Evolutionary conservation across 176 grass and related monocot species (phyloP).

Genomic region (Saccharum spontaneum): DNA sequence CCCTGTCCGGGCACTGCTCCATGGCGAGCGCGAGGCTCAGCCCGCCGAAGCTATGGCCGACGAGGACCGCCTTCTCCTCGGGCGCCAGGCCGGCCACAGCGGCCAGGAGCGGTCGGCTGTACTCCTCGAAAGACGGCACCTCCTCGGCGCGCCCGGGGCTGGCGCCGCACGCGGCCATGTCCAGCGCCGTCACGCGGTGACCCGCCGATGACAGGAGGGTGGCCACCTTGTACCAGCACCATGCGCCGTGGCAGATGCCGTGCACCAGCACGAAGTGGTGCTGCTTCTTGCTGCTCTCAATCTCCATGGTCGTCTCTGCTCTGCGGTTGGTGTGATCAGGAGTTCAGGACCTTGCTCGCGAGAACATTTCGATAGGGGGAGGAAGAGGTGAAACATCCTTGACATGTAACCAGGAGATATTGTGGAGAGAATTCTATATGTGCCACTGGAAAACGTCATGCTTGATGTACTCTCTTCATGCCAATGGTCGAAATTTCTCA

Average conservation of each 20-base stretch:
- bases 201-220: neutral
- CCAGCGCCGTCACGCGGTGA: slow-evolving; percentile 51
- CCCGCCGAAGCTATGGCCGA: slow-evolving; percentile 55
- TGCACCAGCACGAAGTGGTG: slow-evolving; percentile 58
- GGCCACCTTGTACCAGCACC: slow-evolving; percentile 58
- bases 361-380: too few relatives aligned
- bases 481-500: too few relatives aligned
- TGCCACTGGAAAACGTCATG: too few relatives aligned
- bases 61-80: slow-evolving; percentile 39
- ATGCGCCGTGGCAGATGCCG: slow-evolving; percentile 51
- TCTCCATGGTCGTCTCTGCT: too few relatives aligned
- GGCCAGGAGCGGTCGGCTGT: slow-evolving; percentile 29
- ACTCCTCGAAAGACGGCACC: slow-evolving; percentile 32
- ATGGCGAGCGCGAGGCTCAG: slow-evolving; percentile 38
- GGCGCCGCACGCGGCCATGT: slow-evolving; percentile 48
- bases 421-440: too few relatives aligned
- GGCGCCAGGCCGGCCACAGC: neutral
- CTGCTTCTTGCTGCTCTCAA: too few relatives aligned
- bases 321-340: neutral
- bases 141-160: slow-evolving; percentile 27
- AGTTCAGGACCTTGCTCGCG: too few relatives aligned
- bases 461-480: too few relatives aligned
- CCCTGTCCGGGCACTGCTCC: slow-evolving; percentile 40
- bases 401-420: too few relatives aligned
- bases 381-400: too few relatives aligned